These are phyloP conservation scores for Wickerhamomyces tratensis DNA, from an alignment of 805 yeast species.

Conservation along the genomic window DNA sequence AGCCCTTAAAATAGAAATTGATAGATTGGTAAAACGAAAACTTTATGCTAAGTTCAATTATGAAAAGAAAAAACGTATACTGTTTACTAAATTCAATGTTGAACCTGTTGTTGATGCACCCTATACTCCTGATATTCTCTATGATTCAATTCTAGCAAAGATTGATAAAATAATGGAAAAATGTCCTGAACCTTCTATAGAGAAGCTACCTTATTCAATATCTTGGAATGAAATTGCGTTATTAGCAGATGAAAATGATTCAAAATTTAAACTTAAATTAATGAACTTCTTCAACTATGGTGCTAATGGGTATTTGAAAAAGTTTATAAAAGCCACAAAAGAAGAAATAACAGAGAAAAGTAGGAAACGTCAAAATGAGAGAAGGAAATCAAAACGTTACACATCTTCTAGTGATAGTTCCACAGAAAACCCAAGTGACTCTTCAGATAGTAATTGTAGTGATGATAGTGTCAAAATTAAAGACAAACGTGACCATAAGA, in stretches of 20 bases:
- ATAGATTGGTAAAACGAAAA: constrained; percentile 1
- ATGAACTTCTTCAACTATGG: not conserved
- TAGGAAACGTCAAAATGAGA: too few species aligned
- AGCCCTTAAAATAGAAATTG: not conserved
- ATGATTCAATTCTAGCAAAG: not conserved
- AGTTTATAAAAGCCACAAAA: not conserved
- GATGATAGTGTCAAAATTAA: too few species aligned
- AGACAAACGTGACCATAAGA: too few species aligned
- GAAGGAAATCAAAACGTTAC: too few species aligned
- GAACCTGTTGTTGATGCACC: not conserved
- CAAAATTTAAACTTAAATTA: not conserved
- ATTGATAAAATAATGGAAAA: not conserved
- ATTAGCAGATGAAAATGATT: not conserved
- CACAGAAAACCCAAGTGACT: too few species aligned
- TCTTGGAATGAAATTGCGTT: not conserved
- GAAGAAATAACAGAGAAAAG: not conserved
- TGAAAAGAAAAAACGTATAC: not conserved
- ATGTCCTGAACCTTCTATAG: not conserved
- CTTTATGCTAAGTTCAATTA: not conserved
- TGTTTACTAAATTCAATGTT: too few species aligned
- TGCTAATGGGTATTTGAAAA: not conserved
- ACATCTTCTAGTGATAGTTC: too few species aligned
- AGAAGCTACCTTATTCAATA: not conserved
- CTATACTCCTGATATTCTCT: not conserved
- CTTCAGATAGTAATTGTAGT: not conserved